Evolutionary conservation across 768 basidiomycete genomes (phyloP).

Genomic region (Agaricus bisporus): DNA sequence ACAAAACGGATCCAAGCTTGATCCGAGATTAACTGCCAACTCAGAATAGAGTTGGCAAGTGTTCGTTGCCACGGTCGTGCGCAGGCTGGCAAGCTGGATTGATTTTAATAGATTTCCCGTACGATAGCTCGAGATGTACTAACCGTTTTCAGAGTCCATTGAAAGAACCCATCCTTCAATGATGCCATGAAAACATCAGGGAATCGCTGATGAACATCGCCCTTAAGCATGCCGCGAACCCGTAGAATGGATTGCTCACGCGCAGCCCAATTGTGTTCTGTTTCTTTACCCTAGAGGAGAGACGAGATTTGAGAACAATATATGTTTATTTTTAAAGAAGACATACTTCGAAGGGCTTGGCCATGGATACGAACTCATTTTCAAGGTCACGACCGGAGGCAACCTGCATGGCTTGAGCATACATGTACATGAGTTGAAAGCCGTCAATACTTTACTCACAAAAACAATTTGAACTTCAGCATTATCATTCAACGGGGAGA

Average conservation of each 20-base stretch:
- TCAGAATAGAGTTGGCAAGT: conserved; percentile 76
- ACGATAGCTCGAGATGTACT: conserved; percentile 18
- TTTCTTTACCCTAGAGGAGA: conserved; percentile 79
- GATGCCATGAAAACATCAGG: conserved; percentile 67
- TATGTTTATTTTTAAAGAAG: neutral
- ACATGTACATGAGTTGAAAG: neutral
- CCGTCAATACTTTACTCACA: conserved; percentile 36
- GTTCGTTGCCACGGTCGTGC: conserved; percentile 83
- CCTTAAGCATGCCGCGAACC: conserved; percentile 87
- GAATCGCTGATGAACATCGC: conserved; percentile 72
- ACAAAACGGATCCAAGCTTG: conserved; percentile 70
- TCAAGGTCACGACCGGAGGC: conserved; percentile 84
- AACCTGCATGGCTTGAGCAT: conserved; percentile 40
- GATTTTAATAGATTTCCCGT: conserved; percentile 4
- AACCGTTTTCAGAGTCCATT: conserved; percentile 82
- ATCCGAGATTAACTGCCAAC: conserved; percentile 58
- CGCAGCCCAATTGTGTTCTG: conserved; percentile 90
- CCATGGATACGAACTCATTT: conserved; percentile 75
- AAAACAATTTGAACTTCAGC: conserved; percentile 59
- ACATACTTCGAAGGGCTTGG: conserved; percentile 72
- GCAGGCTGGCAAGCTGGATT: conserved; percentile 72
- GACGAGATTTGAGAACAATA: neutral
- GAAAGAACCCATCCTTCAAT: conserved; percentile 74
- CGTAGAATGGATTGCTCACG: conserved; percentile 73
- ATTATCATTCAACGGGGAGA: conserved; percentile 28